These are phyloP conservation scores for Carex littledalei DNA, from an alignment of 176 grass and related monocot species.

Conservation along the genomic window DNA sequence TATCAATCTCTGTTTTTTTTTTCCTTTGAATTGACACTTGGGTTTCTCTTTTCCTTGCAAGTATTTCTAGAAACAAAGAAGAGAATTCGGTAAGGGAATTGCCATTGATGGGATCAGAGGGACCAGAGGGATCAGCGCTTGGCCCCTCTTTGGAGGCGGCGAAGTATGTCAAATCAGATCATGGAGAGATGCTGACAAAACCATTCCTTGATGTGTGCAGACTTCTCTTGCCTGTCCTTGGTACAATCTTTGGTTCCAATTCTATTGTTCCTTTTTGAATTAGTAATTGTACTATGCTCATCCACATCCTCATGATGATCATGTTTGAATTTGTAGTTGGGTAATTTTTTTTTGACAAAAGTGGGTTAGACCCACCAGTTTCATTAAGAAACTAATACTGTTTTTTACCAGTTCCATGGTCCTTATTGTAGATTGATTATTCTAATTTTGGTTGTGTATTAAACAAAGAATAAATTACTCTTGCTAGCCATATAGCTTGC, in stretches of 20 bases:
- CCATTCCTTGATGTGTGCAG: conserved; percentile 27
- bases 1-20: not conserved
- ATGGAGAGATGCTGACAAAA: conserved; percentile 26
- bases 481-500: not conserved
- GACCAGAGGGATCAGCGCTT: not conserved
- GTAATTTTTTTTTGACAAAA: not conserved
- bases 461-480: not conserved
- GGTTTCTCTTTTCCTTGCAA: not conserved
- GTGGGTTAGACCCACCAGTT: too few species aligned
- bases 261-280: not conserved
- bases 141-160: not conserved
- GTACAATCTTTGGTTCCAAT: not conserved
- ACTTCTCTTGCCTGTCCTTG: conserved; percentile 16
- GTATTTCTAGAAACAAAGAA: conserved; percentile 1
- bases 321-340: not conserved
- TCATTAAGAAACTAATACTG: too few species aligned
- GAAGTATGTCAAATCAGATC: conserved; percentile 17
- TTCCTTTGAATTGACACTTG: not conserved
- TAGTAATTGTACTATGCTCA: not conserved
- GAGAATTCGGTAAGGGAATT: not conserved
- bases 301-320: not conserved
- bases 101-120: not conserved
- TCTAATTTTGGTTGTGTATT: not conserved
- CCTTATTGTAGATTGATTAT: not conserved
- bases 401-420: not conserved